A percentile compares a stretch with the other conserved stretches of the same genome.
Conservation (phyloP, 2,329 filamentous ascomycete species). For the Beauveria bassiana region DNA sequence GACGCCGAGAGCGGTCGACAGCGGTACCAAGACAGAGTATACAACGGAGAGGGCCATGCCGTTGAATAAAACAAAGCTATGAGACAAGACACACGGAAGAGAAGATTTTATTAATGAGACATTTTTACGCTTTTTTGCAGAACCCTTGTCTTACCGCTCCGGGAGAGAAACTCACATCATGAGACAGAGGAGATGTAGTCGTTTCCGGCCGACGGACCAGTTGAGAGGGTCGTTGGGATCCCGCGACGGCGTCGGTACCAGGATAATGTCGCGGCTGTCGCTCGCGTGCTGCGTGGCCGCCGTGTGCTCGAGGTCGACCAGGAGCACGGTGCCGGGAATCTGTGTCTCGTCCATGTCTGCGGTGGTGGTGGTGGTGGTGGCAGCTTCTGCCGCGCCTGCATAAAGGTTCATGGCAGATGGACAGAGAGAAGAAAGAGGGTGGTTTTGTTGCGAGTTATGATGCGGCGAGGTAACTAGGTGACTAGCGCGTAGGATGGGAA, state of each 20-base stretch:
- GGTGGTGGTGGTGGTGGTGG: not conserved
- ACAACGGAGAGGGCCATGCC: slow-evolving; percentile 33
- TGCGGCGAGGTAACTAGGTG: too few species aligned
- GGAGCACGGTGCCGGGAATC: slow-evolving; percentile 33
- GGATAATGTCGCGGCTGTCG: slow-evolving; percentile 34
- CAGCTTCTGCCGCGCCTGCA: not conserved
- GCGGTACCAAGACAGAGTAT: slow-evolving; percentile 31
- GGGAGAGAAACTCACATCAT: slow-evolving; percentile 20
- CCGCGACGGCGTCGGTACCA: slow-evolving; percentile 40
- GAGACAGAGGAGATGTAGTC: slow-evolving; percentile 20
- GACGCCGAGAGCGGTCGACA: slow-evolving; percentile 24
- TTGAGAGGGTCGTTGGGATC: slow-evolving; percentile 48
- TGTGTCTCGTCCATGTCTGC: slow-evolving; percentile 9
- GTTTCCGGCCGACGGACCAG: slow-evolving; percentile 29
- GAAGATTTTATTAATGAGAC: too few species aligned
- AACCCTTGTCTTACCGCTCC: too few species aligned
- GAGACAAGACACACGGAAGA: not conserved
- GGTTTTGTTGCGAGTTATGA: not conserved
- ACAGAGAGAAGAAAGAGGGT: too few species aligned
- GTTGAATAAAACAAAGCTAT: slow-evolving; percentile 30
- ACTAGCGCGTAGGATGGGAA: too few species aligned
- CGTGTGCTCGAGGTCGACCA: slow-evolving; percentile 30
- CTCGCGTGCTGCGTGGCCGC: slow-evolving; percentile 25
- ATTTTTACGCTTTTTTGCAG: too few species aligned
- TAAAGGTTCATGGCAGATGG: not conserved